A percentile compares a stretch with the other conserved stretches of the same genome.
phyloP scores from a whole-genome alignment of 306 rosid genomes.

The Corylus avellana region DNA sequence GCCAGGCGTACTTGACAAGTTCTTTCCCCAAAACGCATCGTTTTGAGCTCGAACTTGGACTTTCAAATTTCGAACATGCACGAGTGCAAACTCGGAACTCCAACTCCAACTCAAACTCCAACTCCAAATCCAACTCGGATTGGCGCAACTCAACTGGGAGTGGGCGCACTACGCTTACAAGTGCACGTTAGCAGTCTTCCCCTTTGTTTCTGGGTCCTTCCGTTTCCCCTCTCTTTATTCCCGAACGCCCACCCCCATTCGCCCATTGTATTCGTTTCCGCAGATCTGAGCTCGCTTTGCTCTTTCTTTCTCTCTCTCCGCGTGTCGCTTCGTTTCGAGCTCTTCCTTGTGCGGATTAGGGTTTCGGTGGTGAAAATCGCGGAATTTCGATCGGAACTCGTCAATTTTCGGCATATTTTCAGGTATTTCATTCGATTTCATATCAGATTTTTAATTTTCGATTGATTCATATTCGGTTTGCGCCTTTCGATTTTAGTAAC shows the following conservation, averaged over 20 bases:
- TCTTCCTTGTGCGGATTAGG: background rate
- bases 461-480: constrained; percentile 6
- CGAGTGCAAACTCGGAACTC: no score
- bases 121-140: no score
- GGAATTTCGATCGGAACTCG: background rate
- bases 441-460: background rate
- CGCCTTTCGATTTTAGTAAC: background rate
- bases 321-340: background rate
- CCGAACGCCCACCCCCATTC: background rate
- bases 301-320: background rate
- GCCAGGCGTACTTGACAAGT: no score
- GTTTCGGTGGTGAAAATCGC: constrained; percentile 4
- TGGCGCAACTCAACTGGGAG: no score
- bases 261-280: background rate
- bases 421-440: constrained; percentile 1
- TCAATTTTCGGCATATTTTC: constrained; percentile 3
- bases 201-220: constrained; percentile 31
- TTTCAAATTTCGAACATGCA: no score
- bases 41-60: no score
- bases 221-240: constrained; percentile 16
- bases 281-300: constrained; percentile 16
- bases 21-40: no score
- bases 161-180: constrained; percentile 23
- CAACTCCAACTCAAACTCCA: no score
- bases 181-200: constrained; percentile 5